These are phyloP conservation scores for Alternaria novae-zelandiae DNA, from an alignment of 2,329 filamentous ascomycete genomes.

Conservation along the genomic window DNA sequence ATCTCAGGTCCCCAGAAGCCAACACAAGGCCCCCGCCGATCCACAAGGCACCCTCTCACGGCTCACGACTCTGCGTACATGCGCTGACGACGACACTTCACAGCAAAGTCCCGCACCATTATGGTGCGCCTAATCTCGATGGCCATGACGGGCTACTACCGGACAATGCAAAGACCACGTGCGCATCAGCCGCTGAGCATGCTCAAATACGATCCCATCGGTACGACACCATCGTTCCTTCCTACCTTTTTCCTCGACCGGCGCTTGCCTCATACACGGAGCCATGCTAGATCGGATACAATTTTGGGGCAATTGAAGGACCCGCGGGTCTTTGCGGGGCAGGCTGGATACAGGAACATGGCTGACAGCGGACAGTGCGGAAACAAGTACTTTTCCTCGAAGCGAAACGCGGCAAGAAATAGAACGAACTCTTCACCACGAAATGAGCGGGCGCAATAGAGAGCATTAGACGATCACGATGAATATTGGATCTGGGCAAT, in stretches of 20 bases:
- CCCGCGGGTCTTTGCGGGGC: too few relatives aligned
- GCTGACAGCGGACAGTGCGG: conserved; percentile 67
- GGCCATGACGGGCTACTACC: conserved; percentile 98
- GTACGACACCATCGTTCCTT: conserved; percentile 58
- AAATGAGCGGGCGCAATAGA: background rate
- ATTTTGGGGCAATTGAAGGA: background rate
- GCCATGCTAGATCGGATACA: background rate
- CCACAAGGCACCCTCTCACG: background rate
- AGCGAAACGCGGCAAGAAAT: conserved; percentile 77
- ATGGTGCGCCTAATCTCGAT: conserved; percentile 95
- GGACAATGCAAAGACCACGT: conserved; percentile 84
- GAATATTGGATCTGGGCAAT: background rate
- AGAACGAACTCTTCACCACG: background rate
- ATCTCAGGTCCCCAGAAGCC: too few relatives aligned
- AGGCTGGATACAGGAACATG: background rate
- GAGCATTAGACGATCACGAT: background rate
- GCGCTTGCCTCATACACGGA: background rate
- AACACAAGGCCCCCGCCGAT: background rate
- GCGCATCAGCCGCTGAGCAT: conserved; percentile 86
- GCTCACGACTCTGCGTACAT: background rate
- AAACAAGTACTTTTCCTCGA: conserved; percentile 97
- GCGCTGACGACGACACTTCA: conserved; percentile 21
- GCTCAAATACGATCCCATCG: conserved; percentile 98
- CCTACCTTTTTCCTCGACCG: too few relatives aligned
- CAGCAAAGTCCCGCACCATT: conserved; percentile 90